A percentile compares a stretch with the other conserved stretches of the same genome.
Conservation (phyloP, 2,329 filamentous ascomycete genomes). For the Trichocomaceae sp. region DNA sequence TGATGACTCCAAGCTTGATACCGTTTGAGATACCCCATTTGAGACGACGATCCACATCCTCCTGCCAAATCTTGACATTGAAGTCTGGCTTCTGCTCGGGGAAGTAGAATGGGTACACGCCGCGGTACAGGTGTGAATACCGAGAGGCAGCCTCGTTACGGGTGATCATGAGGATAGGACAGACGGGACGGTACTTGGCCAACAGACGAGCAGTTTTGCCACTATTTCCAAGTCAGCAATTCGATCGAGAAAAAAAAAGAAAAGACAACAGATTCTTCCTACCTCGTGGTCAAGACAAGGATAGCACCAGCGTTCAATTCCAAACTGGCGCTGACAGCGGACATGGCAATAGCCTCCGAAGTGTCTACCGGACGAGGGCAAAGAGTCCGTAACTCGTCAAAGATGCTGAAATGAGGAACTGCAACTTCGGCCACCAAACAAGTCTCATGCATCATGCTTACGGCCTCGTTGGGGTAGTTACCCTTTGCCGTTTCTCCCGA, state of each 20-base stretch:
- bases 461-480: conserved; percentile 83
- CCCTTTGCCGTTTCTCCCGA: conserved; percentile 99
- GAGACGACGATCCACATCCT: conserved; percentile 94
- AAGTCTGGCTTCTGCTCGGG: conserved; percentile 92
- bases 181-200: conserved; percentile 97
- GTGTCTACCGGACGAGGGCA: conserved; percentile 77
- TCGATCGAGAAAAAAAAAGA: not conserved
- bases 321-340: conserved; percentile 87
- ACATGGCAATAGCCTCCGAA: conserved; percentile 93
- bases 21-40: conserved; percentile 93
- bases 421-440: conserved; percentile 95
- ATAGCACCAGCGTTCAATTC: conserved; percentile 96
- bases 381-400: conserved; percentile 85
- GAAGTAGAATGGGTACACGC: conserved; percentile 97
- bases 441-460: conserved; percentile 96
- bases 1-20: conserved; percentile 72
- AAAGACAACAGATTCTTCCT: conserved; percentile 25
- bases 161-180: conserved; percentile 99
- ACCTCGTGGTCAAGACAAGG: conserved; percentile 88
- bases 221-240: conserved; percentile 36
- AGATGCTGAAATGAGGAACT: conserved; percentile 93
- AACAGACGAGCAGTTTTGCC: conserved; percentile 90
- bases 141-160: conserved; percentile 75
- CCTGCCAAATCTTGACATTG: conserved; percentile 87
- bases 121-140: conserved; percentile 93